Percentiles rank a stretch among this genome's conserved stretches.
phyloP scores from a whole-genome alignment of 768 basidiomycete species.

The Termitomyces sp. region DNA sequence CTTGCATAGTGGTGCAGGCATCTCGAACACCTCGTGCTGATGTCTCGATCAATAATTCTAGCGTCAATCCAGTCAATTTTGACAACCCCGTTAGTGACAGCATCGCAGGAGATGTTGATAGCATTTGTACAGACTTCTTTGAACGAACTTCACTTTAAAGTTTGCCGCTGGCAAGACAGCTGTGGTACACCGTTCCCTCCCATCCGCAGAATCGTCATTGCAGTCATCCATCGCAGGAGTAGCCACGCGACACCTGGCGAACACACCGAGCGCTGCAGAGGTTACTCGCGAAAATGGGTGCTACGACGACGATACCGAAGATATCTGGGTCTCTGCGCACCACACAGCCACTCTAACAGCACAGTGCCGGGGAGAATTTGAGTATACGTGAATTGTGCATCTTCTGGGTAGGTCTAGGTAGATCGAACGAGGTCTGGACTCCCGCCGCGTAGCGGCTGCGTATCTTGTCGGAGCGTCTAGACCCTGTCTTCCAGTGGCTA shows the following conservation, averaged over 20 bases:
- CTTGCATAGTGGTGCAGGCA: conserved; percentile 27
- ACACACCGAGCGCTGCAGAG: conserved; percentile 7
- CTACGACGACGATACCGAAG: conserved; percentile 22
- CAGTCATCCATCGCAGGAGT: conserved; percentile 81
- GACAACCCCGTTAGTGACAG: conserved; percentile 35
- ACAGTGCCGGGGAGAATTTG: background rate
- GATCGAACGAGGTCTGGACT: background rate
- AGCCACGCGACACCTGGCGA: conserved; percentile 21
- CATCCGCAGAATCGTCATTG: conserved; percentile 48
- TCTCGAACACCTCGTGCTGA: conserved; percentile 21
- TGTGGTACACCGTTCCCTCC: conserved; percentile 7
- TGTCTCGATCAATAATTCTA: conserved; percentile 32
- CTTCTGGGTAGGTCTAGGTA: background rate
- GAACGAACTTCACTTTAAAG: conserved; percentile 27
- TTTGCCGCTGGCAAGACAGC: conserved; percentile 18
- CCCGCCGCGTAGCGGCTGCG: background rate
- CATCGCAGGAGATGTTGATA: conserved; percentile 33
- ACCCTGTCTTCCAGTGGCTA: background rate
- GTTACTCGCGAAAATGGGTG: conserved; percentile 18
- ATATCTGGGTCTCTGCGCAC: conserved; percentile 8
- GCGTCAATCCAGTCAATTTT: conserved; percentile 30
- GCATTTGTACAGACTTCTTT: conserved; percentile 25
- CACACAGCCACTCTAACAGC: background rate
- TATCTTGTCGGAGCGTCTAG: background rate
- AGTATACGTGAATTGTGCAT: background rate